Conservation (phyloP, 2,329 filamentous ascomycete species). For the Pseudogymnoascus sp. region DNA sequence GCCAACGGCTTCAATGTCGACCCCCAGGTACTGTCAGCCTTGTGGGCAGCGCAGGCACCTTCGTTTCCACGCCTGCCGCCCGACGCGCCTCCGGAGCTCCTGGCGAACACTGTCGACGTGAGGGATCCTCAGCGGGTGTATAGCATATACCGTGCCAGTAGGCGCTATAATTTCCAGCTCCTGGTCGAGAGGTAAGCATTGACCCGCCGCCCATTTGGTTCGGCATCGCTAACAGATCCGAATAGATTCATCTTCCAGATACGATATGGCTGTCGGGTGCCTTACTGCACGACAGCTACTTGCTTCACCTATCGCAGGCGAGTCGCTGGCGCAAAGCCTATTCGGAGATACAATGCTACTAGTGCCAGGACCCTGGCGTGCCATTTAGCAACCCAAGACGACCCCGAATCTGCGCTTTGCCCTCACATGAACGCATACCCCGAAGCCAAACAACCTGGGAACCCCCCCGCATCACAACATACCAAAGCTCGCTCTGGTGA, state of each 20-base stretch:
- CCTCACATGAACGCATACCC: conserved; percentile 26
- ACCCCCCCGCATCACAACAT: not conserved
- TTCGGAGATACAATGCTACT: conserved; percentile 71
- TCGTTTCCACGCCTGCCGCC: conserved; percentile 53
- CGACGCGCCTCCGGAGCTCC: conserved; percentile 55
- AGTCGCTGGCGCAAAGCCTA: conserved; percentile 58
- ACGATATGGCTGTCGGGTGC: conserved; percentile 69
- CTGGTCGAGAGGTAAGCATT: conserved; percentile 58
- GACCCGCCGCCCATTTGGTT: conserved; percentile 15
- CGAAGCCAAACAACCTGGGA: not conserved
- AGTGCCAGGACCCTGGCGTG: conserved; percentile 77
- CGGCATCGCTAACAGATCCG: conserved; percentile 16
- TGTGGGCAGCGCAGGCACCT: conserved; percentile 51
- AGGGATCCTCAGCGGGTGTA: conserved; percentile 58
- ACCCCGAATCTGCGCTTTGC: conserved; percentile 67
- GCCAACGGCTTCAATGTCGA: conserved; percentile 18
- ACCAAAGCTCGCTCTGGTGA: not conserved
- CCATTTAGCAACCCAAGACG: conserved; percentile 72
- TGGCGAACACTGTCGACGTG: conserved; percentile 49
- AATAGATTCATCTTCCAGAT: conserved; percentile 74
- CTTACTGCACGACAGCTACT: conserved; percentile 65
- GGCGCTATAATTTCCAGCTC: conserved; percentile 58
- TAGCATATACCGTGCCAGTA: conserved; percentile 52
- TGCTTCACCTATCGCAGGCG: conserved; percentile 75
- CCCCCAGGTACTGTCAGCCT: conserved; percentile 42